Conservation (phyloP, 441 rosid genomes). For the Aleurites moluccanus region DNA sequence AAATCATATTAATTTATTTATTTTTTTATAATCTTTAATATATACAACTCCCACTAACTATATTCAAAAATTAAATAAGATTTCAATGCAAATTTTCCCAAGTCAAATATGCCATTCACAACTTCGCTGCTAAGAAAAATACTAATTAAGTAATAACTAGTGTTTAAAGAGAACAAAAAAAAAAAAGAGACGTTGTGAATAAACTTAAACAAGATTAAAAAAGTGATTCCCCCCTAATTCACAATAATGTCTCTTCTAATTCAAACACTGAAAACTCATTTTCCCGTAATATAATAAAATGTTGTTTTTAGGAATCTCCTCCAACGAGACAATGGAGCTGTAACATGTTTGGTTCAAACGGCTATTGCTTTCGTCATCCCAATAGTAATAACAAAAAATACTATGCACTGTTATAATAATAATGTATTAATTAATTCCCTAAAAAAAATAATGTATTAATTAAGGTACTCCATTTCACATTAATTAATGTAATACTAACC, state of each 20-base stretch:
- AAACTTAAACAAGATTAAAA: conserved; percentile 3
- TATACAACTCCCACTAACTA: no score
- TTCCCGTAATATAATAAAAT: no score
- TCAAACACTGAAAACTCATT: conserved; percentile 21
- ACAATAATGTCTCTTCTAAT: conserved; percentile 30
- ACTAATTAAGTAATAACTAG: no score
- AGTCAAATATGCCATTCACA: not conserved
- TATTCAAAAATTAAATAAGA: no score
- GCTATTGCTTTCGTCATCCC: conserved; percentile 17
- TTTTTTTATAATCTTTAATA: no score
- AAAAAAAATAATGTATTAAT: not conserved
- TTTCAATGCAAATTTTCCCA: not conserved
- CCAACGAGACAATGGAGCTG: not conserved
- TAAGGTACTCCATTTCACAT: not conserved
- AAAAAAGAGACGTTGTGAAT: no score
- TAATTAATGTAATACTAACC: conserved; percentile 2
- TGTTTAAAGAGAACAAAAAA: no score
- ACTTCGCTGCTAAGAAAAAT: no score
- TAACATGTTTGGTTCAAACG: not conserved
- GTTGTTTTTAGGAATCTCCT: conserved; percentile 4
- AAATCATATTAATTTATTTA: no score
- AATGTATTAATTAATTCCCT: not conserved
- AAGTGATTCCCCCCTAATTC: conserved; percentile 11
- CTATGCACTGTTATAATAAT: no score
- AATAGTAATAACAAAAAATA: not conserved